These are phyloP conservation scores for Yamadazyma pseudoaaseri DNA, from an alignment of 1,139 yeast genomes.

Conservation along the genomic window DNA sequence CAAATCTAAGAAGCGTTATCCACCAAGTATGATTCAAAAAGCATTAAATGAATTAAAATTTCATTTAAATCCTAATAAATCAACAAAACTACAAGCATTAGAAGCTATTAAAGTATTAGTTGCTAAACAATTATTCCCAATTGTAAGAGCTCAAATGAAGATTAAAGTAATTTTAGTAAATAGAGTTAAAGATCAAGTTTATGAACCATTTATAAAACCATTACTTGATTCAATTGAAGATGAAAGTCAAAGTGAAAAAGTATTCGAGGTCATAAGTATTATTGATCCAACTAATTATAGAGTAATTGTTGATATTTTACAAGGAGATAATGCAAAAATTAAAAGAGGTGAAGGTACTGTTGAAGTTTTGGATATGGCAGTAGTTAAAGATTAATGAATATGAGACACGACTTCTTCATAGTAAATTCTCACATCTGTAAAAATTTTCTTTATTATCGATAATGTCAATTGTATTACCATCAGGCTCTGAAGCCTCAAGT, in stretches of 20 bases:
- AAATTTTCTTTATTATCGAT: constrained; percentile 1
- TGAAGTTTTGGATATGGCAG: constrained; percentile 91
- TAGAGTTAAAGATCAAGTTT: constrained; percentile 48
- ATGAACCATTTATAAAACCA: constrained; percentile 48
- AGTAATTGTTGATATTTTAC: constrained; percentile 60
- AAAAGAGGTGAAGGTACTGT: constrained; percentile 60
- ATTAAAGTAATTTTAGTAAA: constrained; percentile 56
- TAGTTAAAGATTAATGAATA: constrained; percentile 50
- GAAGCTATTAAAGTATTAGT: constrained; percentile 85
- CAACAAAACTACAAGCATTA: constrained; percentile 85
- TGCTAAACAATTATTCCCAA: constrained; percentile 81
- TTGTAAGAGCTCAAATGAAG: constrained; percentile 93
- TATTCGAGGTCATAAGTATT: constrained; percentile 65
- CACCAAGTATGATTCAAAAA: constrained; percentile 91
- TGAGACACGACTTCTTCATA: not conserved
- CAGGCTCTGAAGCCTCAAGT: constrained; percentile 51
- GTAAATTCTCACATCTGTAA: constrained; percentile 3
- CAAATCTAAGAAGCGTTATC: constrained; percentile 82
- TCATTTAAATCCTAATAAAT: constrained; percentile 73
- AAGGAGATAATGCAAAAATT: constrained; percentile 49
- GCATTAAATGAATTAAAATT: constrained; percentile 78
- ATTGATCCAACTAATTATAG: constrained; percentile 90
- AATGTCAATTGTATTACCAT: constrained; percentile 14
- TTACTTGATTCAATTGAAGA: constrained; percentile 54
- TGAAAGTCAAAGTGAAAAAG: constrained; percentile 42